Evolutionary conservation across 2,329 filamentous ascomycete genomes (phyloP).

Genomic region (Hypocreales sp.): DNA sequence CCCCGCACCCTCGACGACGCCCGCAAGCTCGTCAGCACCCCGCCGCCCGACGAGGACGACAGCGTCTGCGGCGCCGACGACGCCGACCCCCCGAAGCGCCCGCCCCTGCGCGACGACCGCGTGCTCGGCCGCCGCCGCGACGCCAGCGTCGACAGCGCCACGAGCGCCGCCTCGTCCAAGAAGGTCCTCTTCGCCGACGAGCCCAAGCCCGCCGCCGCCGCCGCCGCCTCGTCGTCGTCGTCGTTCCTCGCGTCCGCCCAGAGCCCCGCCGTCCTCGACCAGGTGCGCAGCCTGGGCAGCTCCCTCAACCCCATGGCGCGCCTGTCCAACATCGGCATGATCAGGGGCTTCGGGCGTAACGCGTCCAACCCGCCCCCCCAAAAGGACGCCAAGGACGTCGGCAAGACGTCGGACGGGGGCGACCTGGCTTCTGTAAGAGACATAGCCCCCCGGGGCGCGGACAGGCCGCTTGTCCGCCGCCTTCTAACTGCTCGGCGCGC

Average conservation of each 20-base stretch:
- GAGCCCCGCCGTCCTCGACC: slow-evolving; percentile 54
- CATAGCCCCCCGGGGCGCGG: too few relatives aligned
- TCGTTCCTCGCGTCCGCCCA: slow-evolving; percentile 8
- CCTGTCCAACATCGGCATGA: slow-evolving; percentile 56
- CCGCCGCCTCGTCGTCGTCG: slow-evolving; percentile 3
- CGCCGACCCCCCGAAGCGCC: slow-evolving; percentile 13
- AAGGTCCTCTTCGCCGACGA: slow-evolving; percentile 37
- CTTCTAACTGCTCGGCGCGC: background rate
- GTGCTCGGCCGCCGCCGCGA: slow-evolving; percentile 61
- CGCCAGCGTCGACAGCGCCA: slow-evolving; percentile 58
- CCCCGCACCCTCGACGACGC: slow-evolving; percentile 91
- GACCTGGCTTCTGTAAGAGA: slow-evolving; percentile 41
- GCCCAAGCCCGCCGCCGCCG: slow-evolving; percentile 4
- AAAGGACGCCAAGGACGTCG: slow-evolving; percentile 22
- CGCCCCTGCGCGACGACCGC: slow-evolving; percentile 38
- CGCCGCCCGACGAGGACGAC: slow-evolving; percentile 46
- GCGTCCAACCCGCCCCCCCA: slow-evolving; percentile 21
- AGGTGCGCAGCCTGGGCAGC: slow-evolving; percentile 66
- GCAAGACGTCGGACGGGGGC: slow-evolving; percentile 30
- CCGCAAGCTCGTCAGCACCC: slow-evolving; percentile 68
- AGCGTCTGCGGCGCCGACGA: slow-evolving; percentile 38
- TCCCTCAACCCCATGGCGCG: slow-evolving; percentile 72
- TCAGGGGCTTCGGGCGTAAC: slow-evolving; percentile 58
- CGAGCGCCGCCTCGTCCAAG: slow-evolving; percentile 46
- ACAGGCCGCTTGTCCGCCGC: background rate